These are phyloP conservation scores for Trichophyton mentagrophytes DNA, from an alignment of 2,329 filamentous ascomycete species.

Conservation along the genomic window DNA sequence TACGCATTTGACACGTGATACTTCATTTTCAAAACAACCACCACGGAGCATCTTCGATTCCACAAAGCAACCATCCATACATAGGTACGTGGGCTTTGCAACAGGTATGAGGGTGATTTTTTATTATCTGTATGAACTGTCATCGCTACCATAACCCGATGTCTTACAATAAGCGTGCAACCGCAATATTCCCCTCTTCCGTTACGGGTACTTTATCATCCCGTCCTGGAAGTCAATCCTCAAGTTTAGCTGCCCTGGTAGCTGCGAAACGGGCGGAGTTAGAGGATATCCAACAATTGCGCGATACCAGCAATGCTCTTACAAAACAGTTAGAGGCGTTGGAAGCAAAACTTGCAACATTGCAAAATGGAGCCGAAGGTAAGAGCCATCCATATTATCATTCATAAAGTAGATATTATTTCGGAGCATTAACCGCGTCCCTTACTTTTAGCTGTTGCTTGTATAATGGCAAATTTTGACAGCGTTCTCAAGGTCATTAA, in stretches of 20 bases:
- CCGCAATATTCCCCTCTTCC: constrained; percentile 4
- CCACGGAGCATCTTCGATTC: not conserved
- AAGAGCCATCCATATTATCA: not conserved
- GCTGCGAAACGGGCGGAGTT: constrained; percentile 51
- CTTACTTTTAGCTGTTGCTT: constrained; percentile 42
- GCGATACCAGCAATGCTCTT: constrained; percentile 48
- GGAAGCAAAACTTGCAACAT: constrained; percentile 47
- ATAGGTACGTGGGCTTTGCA: not conserved
- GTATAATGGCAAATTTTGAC: constrained; percentile 55
- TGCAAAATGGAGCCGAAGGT: constrained; percentile 53
- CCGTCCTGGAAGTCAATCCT: constrained; percentile 33
- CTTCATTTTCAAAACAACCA: not conserved
- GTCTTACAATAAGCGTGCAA: constrained; percentile 3
- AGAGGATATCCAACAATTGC: constrained; percentile 48
- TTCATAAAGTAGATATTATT: not conserved
- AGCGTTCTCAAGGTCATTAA: constrained; percentile 51
- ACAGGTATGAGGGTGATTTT: not conserved
- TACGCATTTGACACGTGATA: not conserved
- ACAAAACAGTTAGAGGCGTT: constrained; percentile 51
- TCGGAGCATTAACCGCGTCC: not conserved
- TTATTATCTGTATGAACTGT: not conserved
- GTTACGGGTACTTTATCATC: constrained; percentile 18
- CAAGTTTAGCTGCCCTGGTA: constrained; percentile 49
- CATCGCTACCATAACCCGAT: not conserved
- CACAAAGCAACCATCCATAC: not conserved